Conservation (phyloP, 805 yeast genomes). For the Teunomyces lycoperdinae region DNA sequence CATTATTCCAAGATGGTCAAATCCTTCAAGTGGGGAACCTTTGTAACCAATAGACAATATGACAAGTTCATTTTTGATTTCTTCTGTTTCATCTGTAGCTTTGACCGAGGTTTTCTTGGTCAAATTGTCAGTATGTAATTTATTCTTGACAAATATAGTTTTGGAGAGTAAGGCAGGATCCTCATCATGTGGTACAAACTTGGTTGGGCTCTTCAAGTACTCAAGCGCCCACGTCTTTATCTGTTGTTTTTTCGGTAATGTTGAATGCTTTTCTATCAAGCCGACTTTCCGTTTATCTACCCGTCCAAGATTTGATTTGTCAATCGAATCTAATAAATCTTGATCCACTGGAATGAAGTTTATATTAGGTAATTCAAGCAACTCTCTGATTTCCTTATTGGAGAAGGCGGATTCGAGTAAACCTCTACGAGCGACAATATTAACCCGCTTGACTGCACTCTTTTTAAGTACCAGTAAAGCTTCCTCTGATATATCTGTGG, state of each 20-base stretch:
- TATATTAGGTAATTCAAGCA: constrained; percentile 58
- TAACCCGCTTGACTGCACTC: constrained; percentile 60
- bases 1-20: constrained; percentile 37
- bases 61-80: constrained; percentile 57
- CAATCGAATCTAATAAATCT: constrained; percentile 25
- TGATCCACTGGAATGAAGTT: constrained; percentile 38
- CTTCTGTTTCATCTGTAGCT: constrained; percentile 32
- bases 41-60: constrained; percentile 83
- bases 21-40: constrained; percentile 62
- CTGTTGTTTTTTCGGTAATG: background rate
- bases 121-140: constrained; percentile 37
- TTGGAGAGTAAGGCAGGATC: constrained; percentile 40
- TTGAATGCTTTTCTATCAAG: constrained; percentile 52
- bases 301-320: constrained; percentile 42
- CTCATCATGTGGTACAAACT: constrained; percentile 39
- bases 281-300: constrained; percentile 63
- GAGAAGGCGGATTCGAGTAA: constrained; percentile 84
- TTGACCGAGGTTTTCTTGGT: constrained; percentile 29
- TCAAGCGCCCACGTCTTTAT: constrained; percentile 60
- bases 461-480: constrained; percentile 55
- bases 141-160: constrained; percentile 50
- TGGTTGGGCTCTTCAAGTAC: constrained; percentile 65
- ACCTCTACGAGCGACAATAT: constrained; percentile 84
- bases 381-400: constrained; percentile 86
- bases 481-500: constrained; percentile 67